Percentiles rank a stretch among this genome's conserved stretches.
Conservation (phyloP, 2,329 filamentous ascomycete species). For the Lachnellula willkommii region DNA sequence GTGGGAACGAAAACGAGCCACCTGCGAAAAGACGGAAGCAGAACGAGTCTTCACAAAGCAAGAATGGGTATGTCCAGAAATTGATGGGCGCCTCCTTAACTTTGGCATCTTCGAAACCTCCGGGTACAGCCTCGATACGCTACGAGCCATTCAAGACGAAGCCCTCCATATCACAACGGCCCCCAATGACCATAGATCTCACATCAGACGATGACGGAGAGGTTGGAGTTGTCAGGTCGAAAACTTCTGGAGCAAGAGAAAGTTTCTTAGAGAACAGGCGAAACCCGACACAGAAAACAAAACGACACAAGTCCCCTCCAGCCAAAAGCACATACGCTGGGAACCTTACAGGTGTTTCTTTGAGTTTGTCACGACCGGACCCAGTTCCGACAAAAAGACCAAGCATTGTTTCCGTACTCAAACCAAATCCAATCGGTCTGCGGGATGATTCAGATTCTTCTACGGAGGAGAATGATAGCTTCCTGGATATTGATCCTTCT, state of each 20-base stretch:
- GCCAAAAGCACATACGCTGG: slow-evolving; percentile 25
- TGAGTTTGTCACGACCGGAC: slow-evolving; percentile 17
- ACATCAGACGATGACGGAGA: slow-evolving; percentile 22
- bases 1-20: slow-evolving; percentile 25
- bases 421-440: background rate
- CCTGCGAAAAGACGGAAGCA: slow-evolving; percentile 39
- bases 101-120: slow-evolving; percentile 33
- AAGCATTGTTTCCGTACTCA: background rate
- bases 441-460: background rate
- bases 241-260: background rate
- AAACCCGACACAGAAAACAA: slow-evolving; percentile 4
- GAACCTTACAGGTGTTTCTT: slow-evolving; percentile 24
- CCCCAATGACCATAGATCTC: slow-evolving; percentile 21
- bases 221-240: background rate
- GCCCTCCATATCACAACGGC: slow-evolving; percentile 1
- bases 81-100: slow-evolving; percentile 45
- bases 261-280: background rate
- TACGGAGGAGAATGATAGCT: background rate
- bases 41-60: slow-evolving; percentile 38
- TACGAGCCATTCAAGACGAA: slow-evolving; percentile 22
- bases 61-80: slow-evolving; percentile 46
- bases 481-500: slow-evolving; percentile 1
- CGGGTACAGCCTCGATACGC: slow-evolving; percentile 21
- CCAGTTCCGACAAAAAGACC: background rate
- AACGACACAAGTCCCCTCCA: slow-evolving; percentile 12